Evolutionary conservation across 2,329 filamentous ascomycete species (phyloP), one percentile per base, ranked within the genome.

Genomic region (Cyclaneusma minus): DNA sequence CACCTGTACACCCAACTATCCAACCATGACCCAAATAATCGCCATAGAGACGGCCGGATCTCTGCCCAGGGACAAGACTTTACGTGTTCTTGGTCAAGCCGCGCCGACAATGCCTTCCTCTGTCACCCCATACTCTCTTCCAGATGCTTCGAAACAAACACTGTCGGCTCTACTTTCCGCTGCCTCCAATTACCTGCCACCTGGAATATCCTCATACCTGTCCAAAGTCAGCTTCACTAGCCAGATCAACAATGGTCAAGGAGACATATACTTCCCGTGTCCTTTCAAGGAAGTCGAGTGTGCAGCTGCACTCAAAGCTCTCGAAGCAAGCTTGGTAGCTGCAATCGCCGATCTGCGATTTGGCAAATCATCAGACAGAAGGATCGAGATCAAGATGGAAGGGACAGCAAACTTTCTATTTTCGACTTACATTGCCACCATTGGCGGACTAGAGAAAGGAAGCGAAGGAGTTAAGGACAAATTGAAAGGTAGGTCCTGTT

Each of bases 331-430:
- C 20, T 55, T 68, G n/a, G 67, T 65, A 3, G 62, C 62, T n/a
- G 59, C 64, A 2, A 60, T 78, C 32, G 65, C 62, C 7, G 56
- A 71, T 41, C 44, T 75, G 14, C 52, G 58, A 24, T 58, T 58
- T 41, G 60, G 56, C n/a, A 35, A 45, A 13, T 35, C 41, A 21
- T 35, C 41, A 21, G 34, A 42, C 19, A 53, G 58, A 23, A 48
- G 48, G 24, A 59, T 68, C 29, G 48, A 50, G 14, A 54, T 71
- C 14, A 58, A 68, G 35, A 41, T 66, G n/a, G 64, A 63, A 36
- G 55, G 55, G 37, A 56, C 62, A 11, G 58, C 64, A 3, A 59
- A 56, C 16, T 71, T 69, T 34, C 41, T 71, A 10, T 67, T 69
- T 45, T 67, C 64, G 7, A 60, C 66, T 2, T 70, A 71, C 33